Evolutionary conservation across 257 asterid species (phyloP).

Genomic region (Jasminum sambac): DNA sequence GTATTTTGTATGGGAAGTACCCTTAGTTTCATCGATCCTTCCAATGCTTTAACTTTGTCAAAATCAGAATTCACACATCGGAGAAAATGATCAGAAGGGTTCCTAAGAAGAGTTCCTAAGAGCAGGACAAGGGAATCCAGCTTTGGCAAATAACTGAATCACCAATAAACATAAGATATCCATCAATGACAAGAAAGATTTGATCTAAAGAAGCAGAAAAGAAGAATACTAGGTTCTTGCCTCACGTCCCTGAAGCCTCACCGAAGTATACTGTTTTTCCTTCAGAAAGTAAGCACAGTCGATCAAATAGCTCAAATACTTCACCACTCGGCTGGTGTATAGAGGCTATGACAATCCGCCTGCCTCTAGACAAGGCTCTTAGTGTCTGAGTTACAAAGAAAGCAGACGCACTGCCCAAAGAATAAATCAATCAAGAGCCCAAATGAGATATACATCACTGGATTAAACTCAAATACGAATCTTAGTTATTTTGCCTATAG

Average conservation of each 20-base stretch:
- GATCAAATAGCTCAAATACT: constrained; percentile 90
- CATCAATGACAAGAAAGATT: neutral
- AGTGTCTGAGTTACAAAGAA: constrained; percentile 92
- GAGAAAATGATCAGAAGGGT: constrained; percentile 94
- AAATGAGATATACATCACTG: neutral
- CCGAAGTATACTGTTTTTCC: constrained; percentile 94
- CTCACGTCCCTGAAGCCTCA: constrained; percentile 87
- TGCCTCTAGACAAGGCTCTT: constrained; percentile 79
- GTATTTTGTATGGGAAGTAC: constrained; percentile 33
- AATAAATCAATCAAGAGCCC: neutral
- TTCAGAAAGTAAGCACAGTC: constrained; percentile 77
- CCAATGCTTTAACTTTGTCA: constrained; percentile 93
- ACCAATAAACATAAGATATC: constrained; percentile 15
- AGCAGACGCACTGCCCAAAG: constrained; percentile 77
- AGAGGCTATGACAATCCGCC: constrained; percentile 90
- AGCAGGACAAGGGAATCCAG: constrained; percentile 98
- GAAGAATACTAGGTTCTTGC: constrained; percentile 26
- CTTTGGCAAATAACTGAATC: constrained; percentile 85
- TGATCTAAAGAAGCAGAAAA: neutral
- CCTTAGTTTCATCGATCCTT: constrained; percentile 93
- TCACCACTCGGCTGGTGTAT: constrained; percentile 99
- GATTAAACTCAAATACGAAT: neutral
- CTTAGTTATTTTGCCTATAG: neutral
- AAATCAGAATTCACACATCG: constrained; percentile 89
- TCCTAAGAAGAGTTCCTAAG: constrained; percentile 79